Base-by-base conservation (phyloP, 257 asterid species). In the Voacanga thouarsii region DNA sequence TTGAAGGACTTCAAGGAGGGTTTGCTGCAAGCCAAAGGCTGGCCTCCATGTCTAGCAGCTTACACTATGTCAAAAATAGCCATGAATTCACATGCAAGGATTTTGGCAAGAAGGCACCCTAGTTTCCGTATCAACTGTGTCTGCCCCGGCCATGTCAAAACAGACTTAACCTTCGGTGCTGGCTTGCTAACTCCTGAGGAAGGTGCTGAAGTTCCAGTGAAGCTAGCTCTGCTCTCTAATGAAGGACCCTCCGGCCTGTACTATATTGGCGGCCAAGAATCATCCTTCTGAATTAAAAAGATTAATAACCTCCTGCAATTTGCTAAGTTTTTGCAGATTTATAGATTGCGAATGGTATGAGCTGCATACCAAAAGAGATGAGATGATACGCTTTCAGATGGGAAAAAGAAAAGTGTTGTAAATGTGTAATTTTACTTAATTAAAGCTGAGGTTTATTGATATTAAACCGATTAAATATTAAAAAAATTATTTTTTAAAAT, bases 231-330 rank as follows among this genome's bases (percentile, higher is more conserved):
- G 59, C 60, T 74, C 18, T 72, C 80, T 1, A 75, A 77, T 9
- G 82, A 63, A 18, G 79, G 82, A 21, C 70, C 85, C 65, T 82
- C 85, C 56, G 82, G 85, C 6, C 7, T 77, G 28, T 78, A 73
- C 49, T 73, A 66, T 47, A 1, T 14, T 5, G 47, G 9, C 0
- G 47, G 47, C 47, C 47, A 44, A 44, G 47, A 44, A 44, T 44
- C 47, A 44, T 44, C 47, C 47, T 44, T 44, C 47, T 44, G 47
- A 44, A 44, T 44, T 6, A 44, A 44, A 44, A 8, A 1, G 47
- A 44, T 44, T 33, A 1, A 33, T 33, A 33, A 33, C 37, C 37
- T 33, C 6, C 6, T 44, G 47, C 9, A 44, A 44, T 44, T 44
- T 8, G 47, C 47, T 8, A 44, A 44, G 47, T 4, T 4, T 44